Conservation (phyloP, 2,329 filamentous ascomycete species). For the Phyllosticta citrichinensis region DNA sequence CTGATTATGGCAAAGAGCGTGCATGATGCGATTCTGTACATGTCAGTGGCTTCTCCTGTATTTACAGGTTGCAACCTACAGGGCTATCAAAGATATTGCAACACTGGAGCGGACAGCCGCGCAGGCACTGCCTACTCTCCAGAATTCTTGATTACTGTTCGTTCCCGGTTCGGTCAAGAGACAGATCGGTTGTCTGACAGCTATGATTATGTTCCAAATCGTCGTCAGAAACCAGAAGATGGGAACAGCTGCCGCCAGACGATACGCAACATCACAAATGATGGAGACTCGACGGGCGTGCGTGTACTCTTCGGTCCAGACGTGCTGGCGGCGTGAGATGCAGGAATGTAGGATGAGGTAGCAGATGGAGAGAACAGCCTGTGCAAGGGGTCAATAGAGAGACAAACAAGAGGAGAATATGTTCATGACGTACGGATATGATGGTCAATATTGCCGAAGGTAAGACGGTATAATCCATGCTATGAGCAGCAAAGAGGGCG, state of each 20-base stretch:
- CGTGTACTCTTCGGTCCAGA: constrained; percentile 18
- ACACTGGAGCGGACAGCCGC: constrained; percentile 20
- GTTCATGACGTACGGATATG: neutral
- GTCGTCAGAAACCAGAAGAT: constrained; percentile 28
- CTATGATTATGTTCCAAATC: constrained; percentile 31
- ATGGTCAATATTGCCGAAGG: constrained; percentile 18
- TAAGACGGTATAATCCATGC: constrained; percentile 20
- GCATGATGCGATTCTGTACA: constrained; percentile 21
- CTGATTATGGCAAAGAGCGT: constrained; percentile 25
- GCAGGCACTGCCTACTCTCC: constrained; percentile 26
- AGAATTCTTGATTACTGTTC: constrained; percentile 13
- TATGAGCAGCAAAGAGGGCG: constrained; percentile 21
- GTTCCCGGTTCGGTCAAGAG: constrained; percentile 14
- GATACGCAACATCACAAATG: constrained; percentile 24
- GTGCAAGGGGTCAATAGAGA: constrained; percentile 4
- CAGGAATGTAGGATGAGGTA: constrained; percentile 27
- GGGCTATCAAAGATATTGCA: constrained; percentile 22
- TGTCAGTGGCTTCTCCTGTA: constrained; percentile 4
- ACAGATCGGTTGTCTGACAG: constrained; percentile 27
- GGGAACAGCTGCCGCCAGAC: constrained; percentile 22
- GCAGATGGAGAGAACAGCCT: constrained; percentile 24
- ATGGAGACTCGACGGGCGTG: neutral
- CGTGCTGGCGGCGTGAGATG: constrained; percentile 23
- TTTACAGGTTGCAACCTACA: constrained; percentile 18
- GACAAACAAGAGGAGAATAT: neutral